phyloP scores from a whole-genome alignment of 1,139 yeast species.

The Yamadazyma atmosphaerica region DNA sequence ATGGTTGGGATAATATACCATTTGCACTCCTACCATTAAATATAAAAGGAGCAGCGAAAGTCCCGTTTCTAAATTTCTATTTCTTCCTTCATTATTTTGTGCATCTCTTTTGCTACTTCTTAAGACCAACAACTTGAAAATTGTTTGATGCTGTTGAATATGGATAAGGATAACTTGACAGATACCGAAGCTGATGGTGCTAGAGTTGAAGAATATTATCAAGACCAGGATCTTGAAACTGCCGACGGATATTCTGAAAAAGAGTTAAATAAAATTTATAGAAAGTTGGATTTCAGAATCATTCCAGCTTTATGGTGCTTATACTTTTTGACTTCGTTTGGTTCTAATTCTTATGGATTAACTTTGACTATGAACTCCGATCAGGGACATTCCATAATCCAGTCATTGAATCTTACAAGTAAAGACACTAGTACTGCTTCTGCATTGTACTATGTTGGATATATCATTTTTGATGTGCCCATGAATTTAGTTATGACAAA shows the following conservation, averaged over 20 bases:
- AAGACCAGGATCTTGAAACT: slow-evolving; percentile 5
- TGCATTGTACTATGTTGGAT: slow-evolving; percentile 81
- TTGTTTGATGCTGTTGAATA: too few relatives aligned
- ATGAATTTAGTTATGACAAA: slow-evolving; percentile 86
- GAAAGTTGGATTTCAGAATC: slow-evolving; percentile 67
- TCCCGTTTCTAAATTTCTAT: neutral
- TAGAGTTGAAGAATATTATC: neutral
- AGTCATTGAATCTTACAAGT: slow-evolving; percentile 50
- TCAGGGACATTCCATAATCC: slow-evolving; percentile 61
- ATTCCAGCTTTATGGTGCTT: slow-evolving; percentile 84
- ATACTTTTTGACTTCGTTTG: slow-evolving; percentile 79
- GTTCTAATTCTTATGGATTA: slow-evolving; percentile 74
- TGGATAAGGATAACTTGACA: neutral
- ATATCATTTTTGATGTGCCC: slow-evolving; percentile 81
- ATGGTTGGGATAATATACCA: neutral
- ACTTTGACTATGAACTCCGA: slow-evolving; percentile 77
- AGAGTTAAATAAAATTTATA: slow-evolving; percentile 58
- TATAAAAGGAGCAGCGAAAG: neutral
- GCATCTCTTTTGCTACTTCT: too few relatives aligned
- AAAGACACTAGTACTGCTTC: slow-evolving; percentile 73
- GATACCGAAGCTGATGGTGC: neutral
- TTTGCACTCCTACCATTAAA: neutral
- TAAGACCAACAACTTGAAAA: too few relatives aligned
- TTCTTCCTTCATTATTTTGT: too few relatives aligned
- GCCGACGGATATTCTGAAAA: slow-evolving; percentile 14